Conservation (phyloP, 2,329 filamentous ascomycete species). For the Phyllosticta ampelicida region DNA sequence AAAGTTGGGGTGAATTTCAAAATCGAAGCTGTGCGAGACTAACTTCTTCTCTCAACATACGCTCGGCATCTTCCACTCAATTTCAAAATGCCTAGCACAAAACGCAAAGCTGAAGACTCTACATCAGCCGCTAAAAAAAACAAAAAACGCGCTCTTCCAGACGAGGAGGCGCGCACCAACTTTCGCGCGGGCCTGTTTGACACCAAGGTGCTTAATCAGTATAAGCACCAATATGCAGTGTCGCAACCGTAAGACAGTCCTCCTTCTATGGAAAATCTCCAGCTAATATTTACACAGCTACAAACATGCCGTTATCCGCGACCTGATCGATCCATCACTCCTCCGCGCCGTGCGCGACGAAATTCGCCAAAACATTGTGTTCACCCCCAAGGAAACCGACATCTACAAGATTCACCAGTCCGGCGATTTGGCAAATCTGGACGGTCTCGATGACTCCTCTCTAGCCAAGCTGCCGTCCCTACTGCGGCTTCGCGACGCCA, state of each 20-base stretch:
- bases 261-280: neutral
- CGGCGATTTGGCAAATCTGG: constrained; percentile 90
- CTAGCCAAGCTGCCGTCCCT: constrained; percentile 79
- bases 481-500: constrained; percentile 81
- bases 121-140: constrained; percentile 23
- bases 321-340: constrained; percentile 68
- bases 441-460: constrained; percentile 79
- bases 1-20: constrained; percentile 7
- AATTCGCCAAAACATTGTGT: constrained; percentile 81
- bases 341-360: constrained; percentile 80
- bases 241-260: constrained; percentile 27
- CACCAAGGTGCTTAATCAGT: constrained; percentile 22
- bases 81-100: constrained; percentile 13
- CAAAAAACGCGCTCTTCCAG: constrained; percentile 33
- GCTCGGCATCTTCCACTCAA: neutral
- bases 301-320: constrained; percentile 82
- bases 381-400: constrained; percentile 97
- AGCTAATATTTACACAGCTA: constrained; percentile 42
- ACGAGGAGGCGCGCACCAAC: constrained; percentile 29
- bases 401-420: constrained; percentile 99
- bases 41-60: neutral
- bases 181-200: constrained; percentile 31
- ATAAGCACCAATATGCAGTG: constrained; percentile 26
- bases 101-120: constrained; percentile 33
- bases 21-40: constrained; percentile 1